Evolutionary conservation across 1,139 yeast species (phyloP).

Genomic region (Entelexis sorbosivorans): DNA sequence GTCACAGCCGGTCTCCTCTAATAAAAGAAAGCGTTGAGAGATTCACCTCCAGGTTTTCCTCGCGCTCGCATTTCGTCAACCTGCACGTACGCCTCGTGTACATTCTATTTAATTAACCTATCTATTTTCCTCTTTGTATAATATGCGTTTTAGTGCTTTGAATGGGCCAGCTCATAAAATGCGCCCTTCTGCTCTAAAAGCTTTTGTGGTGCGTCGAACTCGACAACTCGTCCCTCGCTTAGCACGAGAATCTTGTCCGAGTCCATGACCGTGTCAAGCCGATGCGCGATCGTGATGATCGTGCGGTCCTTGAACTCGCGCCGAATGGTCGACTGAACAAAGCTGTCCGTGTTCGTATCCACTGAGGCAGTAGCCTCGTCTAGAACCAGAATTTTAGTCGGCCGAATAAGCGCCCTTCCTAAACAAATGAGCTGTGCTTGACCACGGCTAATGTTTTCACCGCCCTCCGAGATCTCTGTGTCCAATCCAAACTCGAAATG

Average conservation of each 20-base stretch:
- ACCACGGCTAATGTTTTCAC: conserved; percentile 64
- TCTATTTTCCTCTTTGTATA: too few species aligned
- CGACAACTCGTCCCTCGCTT: conserved; percentile 55
- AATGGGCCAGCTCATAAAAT: conserved; percentile 33
- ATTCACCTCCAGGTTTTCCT: too few species aligned
- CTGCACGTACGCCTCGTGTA: too few species aligned
- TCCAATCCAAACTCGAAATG: conserved; percentile 43
- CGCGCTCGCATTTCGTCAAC: too few species aligned
- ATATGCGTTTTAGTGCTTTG: too few species aligned
- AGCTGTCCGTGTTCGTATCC: conserved; percentile 64
- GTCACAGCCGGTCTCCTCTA: not conserved
- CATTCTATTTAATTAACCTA: not conserved
- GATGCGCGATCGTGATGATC: conserved; percentile 69
- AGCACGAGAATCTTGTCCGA: conserved; percentile 61
- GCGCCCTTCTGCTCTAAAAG: conserved; percentile 37
- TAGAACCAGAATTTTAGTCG: conserved; percentile 51
- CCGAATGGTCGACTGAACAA: conserved; percentile 65
- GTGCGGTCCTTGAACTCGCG: conserved; percentile 54
- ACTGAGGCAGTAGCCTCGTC: conserved; percentile 87
- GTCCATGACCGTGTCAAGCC: conserved; percentile 72
- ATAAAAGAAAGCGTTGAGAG: not conserved
- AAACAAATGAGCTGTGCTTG: conserved; percentile 68
- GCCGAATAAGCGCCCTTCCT: conserved; percentile 57
- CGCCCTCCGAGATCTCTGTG: conserved; percentile 50
- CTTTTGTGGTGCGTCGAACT: conserved; percentile 53